Evolutionary conservation across 371 early-diverging fungal species (phyloP).

Genomic region (Funneliformis caledonium): DNA sequence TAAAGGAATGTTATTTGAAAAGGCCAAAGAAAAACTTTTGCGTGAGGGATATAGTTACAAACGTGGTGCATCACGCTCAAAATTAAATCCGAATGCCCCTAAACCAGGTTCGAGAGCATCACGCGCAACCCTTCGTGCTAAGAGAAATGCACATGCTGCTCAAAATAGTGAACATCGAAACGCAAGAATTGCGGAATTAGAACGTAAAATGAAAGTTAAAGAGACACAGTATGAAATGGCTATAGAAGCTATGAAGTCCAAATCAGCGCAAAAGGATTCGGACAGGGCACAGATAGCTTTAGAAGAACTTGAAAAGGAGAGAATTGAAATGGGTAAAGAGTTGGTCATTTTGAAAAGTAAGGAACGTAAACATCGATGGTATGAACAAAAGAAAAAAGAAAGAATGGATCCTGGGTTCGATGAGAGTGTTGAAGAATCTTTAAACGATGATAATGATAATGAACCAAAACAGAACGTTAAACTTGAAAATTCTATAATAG

Average conservation of each 20-base stretch:
- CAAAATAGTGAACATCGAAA: conserved; percentile 51
- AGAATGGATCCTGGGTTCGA: conserved; percentile 41
- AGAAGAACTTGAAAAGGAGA: conserved; percentile 42
- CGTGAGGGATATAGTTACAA: conserved; percentile 63
- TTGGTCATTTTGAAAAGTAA: conserved; percentile 58
- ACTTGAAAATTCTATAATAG: neutral
- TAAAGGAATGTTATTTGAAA: conserved; percentile 56
- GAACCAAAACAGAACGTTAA: no score
- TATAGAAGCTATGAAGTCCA: conserved; percentile 41
- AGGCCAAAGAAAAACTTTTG: conserved; percentile 61
- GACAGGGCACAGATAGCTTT: conserved; percentile 36
- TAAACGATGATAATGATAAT: neutral
- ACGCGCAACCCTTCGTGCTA: conserved; percentile 44
- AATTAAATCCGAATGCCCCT: conserved; percentile 50
- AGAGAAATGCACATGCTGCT: conserved; percentile 57
- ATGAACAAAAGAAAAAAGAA: conserved; percentile 57
- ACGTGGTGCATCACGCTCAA: conserved; percentile 64
- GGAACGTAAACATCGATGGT: conserved; percentile 71
- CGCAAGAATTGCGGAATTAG: conserved; percentile 49
- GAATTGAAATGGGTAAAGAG: conserved; percentile 49
- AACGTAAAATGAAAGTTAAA: conserved; percentile 50
- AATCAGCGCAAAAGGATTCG: conserved; percentile 29
- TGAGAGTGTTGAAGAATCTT: conserved; percentile 20
- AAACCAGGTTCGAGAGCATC: conserved; percentile 43
- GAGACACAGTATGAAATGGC: conserved; percentile 46